phyloP scores from a whole-genome alignment of 192 early-diverging fungal species.

The Coemansia erecta region DNA sequence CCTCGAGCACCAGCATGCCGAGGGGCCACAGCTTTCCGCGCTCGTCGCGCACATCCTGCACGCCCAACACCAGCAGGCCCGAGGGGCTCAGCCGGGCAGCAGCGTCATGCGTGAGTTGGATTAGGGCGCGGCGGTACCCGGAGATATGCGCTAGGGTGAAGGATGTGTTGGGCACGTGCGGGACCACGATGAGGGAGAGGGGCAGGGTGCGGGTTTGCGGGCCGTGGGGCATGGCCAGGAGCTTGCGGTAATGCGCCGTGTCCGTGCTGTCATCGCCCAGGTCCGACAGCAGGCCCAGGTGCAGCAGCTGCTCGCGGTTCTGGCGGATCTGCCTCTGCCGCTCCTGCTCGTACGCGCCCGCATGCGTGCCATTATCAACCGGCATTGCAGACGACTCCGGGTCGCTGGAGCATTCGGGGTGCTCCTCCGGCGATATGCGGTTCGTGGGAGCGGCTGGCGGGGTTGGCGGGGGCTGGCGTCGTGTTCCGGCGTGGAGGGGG shows the following conservation, averaged over 20 bases:
- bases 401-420: background rate
- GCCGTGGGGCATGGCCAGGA: slow-evolving; percentile 53
- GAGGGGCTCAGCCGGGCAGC: slow-evolving; percentile 55
- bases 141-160: slow-evolving; percentile 54
- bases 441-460: background rate
- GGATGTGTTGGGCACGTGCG: slow-evolving; percentile 57
- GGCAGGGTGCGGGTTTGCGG: slow-evolving; percentile 32
- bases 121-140: slow-evolving; percentile 61
- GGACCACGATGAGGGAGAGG: slow-evolving; percentile 59
- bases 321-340: slow-evolving; percentile 49
- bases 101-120: slow-evolving; percentile 63
- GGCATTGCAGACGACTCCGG: background rate
- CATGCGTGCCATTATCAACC: slow-evolving; percentile 28
- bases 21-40: slow-evolving; percentile 69
- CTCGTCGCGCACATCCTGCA: slow-evolving; percentile 65
- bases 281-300: slow-evolving; percentile 73
- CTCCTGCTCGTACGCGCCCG: slow-evolving; percentile 45
- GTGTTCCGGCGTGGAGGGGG: too few species aligned
- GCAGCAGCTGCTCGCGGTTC: slow-evolving; percentile 50
- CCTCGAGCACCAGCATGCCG: slow-evolving; percentile 72
- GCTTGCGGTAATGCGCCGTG: slow-evolving; percentile 63
- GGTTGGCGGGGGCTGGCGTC: background rate
- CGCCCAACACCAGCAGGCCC: slow-evolving; percentile 67
- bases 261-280: slow-evolving; percentile 77
- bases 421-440: background rate